Conservation (phyloP, 345 rosid genomes). For the Pistacia atlantica region DNA sequence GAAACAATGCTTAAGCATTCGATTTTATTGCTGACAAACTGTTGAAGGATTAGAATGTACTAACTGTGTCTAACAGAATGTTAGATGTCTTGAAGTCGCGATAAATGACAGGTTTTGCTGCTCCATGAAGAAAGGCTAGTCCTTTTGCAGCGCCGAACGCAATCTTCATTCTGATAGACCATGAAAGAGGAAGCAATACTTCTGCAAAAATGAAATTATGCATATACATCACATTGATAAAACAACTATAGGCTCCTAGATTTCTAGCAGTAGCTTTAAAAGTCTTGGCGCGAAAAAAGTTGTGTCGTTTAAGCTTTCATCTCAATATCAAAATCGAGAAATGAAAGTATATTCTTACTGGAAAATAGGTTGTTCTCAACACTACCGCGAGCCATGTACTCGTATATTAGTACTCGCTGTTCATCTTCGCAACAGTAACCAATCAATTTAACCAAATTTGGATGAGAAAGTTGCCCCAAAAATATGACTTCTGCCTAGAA, state of each 20-base stretch:
- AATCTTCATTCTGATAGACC: constrained; percentile 89
- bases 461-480: constrained; percentile 96
- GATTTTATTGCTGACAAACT: not conserved
- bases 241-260: not conserved
- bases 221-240: not conserved
- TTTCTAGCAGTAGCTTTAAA: no score
- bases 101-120: constrained; percentile 93
- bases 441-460: constrained; percentile 85
- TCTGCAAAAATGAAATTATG: constrained; percentile 43
- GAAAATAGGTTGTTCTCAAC: constrained; percentile 90
- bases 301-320: not conserved
- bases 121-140: constrained; percentile 93
- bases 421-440: constrained; percentile 95
- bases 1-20: not conserved
- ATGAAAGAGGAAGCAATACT: constrained; percentile 89
- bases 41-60: constrained; percentile 17
- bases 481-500: constrained; percentile 95
- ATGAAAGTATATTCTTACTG: constrained; percentile 46
- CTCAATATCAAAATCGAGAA: not conserved
- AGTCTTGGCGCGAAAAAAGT: no score
- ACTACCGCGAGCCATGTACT: constrained; percentile 94
- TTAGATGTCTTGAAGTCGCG: constrained; percentile 98
- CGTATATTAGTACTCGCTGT: constrained; percentile 82
- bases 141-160: constrained; percentile 97
- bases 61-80: constrained; percentile 81